Evolutionary conservation across 441 rosid species (phyloP).

Genomic region (Corymbia citriodora): DNA sequence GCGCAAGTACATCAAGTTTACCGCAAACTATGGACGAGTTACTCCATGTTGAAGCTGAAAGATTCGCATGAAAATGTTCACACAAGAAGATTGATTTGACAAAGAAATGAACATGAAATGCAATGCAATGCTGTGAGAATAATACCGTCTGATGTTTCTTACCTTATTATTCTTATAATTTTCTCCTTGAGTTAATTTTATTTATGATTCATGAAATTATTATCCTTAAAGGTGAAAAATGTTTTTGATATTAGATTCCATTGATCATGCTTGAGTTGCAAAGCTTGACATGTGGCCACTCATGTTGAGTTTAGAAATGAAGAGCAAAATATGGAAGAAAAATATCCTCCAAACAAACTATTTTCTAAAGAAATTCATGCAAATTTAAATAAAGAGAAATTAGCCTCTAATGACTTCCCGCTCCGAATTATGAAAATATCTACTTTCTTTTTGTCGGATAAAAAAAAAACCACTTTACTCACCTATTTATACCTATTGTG

Average conservation of each 20-base stretch:
- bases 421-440: background rate
- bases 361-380: background rate
- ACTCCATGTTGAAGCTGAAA: background rate
- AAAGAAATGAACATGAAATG: background rate
- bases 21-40: fast-evolving
- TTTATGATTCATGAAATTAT: background rate
- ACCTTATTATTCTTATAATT: background rate
- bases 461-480: too few species aligned
- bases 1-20: background rate
- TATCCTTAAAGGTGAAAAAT: background rate
- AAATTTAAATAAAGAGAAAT: background rate
- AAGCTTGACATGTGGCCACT: background rate
- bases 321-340: background rate
- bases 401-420: background rate
- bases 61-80: background rate
- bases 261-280: background rate
- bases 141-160: background rate
- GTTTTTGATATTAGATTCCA: background rate
- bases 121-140: background rate
- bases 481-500: too few species aligned
- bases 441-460: too few species aligned
- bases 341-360: background rate
- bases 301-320: background rate
- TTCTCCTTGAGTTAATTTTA: background rate
- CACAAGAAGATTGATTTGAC: background rate